These are phyloP conservation scores for Neofusicoccum ribis DNA, from an alignment of 2,329 filamentous ascomycete genomes.

Conservation along the genomic window DNA sequence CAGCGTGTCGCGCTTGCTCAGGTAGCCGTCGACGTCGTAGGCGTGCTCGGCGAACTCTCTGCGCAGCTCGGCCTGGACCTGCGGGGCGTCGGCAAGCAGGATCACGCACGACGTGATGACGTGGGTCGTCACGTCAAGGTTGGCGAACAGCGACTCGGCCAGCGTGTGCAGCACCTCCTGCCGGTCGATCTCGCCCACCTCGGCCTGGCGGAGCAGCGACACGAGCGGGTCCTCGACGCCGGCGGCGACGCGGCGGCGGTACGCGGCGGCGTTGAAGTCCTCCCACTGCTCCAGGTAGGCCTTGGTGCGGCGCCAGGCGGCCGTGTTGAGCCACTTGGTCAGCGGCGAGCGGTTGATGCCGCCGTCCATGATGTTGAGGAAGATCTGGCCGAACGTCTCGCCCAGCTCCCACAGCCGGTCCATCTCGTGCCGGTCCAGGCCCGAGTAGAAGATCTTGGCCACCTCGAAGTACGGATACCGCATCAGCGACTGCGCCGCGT, in stretches of 20 bases:
- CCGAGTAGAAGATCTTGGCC: conserved; percentile 9
- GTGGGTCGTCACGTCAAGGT: conserved; percentile 19
- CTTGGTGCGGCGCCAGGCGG: background rate
- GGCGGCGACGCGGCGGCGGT: background rate
- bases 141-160: conserved; percentile 18
- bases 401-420: conserved; percentile 16
- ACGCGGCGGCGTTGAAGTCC: background rate
- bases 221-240: background rate
- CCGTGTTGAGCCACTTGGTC: background rate
- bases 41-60: conserved; percentile 1
- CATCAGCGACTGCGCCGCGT: conserved; percentile 14
- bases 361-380: background rate
- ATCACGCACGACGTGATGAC: conserved; percentile 8
- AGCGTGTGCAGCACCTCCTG: conserved; percentile 17
- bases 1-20: conserved; percentile 8
- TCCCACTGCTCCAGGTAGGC: conserved; percentile 9
- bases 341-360: conserved; percentile 10
- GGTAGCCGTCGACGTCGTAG: background rate
- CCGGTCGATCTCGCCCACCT: background rate
- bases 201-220: background rate
- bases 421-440: conserved; percentile 4
- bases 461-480: conserved; percentile 17
- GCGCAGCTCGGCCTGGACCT: conserved; percentile 13
- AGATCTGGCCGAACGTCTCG: conserved; percentile 8
- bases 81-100: conserved; percentile 13